Conservation (phyloP, 108 stramenopile species). For the Asterionellopsis glacialis region DNA sequence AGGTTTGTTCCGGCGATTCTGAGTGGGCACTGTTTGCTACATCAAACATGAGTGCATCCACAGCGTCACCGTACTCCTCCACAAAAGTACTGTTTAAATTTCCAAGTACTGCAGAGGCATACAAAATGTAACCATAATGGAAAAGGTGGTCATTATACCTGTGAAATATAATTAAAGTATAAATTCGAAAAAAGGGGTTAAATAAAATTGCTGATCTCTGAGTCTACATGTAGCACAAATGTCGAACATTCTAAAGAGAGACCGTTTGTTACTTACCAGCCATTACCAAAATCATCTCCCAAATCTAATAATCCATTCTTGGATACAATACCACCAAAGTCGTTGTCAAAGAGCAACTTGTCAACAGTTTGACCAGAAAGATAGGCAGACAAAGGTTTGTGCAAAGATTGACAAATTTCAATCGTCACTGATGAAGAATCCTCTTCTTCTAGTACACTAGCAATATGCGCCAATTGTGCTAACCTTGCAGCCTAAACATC, state of each 20-base stretch:
- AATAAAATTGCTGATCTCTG: not conserved
- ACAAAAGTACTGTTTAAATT: constrained; percentile 58
- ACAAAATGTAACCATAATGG: constrained; percentile 72
- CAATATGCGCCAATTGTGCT: constrained; percentile 60
- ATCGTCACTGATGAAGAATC: no score
- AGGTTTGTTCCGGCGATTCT: constrained; percentile 11
- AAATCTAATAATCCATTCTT: constrained; percentile 9
- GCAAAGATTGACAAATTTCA: not conserved
- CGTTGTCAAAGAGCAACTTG: constrained; percentile 9
- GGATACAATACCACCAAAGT: constrained; percentile 22
- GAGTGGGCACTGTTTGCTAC: constrained; percentile 62
- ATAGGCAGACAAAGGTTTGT: not conserved
- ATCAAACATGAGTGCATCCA: constrained; percentile 75
- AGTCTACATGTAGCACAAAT: not conserved
- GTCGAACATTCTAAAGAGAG: not conserved
- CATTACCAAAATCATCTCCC: constrained; percentile 17
- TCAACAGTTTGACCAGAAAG: constrained; percentile 3
- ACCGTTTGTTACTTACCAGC: not conserved
- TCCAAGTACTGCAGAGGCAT: constrained; percentile 73
- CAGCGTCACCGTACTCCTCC: constrained; percentile 49
- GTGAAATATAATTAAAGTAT: no score
- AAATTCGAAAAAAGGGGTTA: not conserved
- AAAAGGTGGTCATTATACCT: constrained; percentile 71
- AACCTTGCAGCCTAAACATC: constrained; percentile 52
- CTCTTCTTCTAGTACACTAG: not conserved